These are phyloP conservation scores for Pholiota microspora DNA, from an alignment of 768 basidiomycete species.

Conservation along the genomic window DNA sequence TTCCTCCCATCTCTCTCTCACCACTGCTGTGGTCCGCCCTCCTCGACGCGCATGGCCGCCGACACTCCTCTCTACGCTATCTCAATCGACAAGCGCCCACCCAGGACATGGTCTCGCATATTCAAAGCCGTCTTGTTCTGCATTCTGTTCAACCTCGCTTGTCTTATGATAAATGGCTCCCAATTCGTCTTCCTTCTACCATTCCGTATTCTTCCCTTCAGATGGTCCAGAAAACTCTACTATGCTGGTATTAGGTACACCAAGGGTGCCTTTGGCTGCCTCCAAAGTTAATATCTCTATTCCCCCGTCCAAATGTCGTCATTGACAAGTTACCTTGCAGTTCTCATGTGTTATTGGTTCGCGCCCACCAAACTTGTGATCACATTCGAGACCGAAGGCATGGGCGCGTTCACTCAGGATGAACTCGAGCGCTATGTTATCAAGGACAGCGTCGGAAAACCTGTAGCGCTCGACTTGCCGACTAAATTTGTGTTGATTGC, in stretches of 20 bases:
- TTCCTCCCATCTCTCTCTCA: slow-evolving; percentile 3
- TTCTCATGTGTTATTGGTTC: slow-evolving; percentile 80
- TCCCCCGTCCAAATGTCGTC: not conserved
- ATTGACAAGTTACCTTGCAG: slow-evolving; percentile 31
- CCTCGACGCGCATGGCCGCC: slow-evolving; percentile 21
- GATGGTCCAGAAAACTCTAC: slow-evolving; percentile 54
- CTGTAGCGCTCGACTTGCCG: slow-evolving; percentile 66
- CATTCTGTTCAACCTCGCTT: slow-evolving; percentile 59
- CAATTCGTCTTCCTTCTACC: slow-evolving; percentile 75
- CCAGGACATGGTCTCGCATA: slow-evolving; percentile 50
- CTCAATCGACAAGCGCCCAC: slow-evolving; percentile 53
- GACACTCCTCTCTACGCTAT: slow-evolving; percentile 34
- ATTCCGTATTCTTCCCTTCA: slow-evolving; percentile 61
- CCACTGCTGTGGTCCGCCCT: not conserved
- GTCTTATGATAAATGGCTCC: slow-evolving; percentile 65
- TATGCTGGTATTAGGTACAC: slow-evolving; percentile 73
- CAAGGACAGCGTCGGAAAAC: slow-evolving; percentile 53
- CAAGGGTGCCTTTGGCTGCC: slow-evolving; percentile 77
- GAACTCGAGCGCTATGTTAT: slow-evolving; percentile 58
- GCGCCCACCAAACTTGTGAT: slow-evolving; percentile 72
- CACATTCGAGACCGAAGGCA: slow-evolving; percentile 71
- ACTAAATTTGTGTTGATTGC: slow-evolving; percentile 81
- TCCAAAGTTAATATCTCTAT: slow-evolving; percentile 57
- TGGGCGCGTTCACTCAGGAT: slow-evolving; percentile 57
- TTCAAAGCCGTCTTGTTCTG: slow-evolving; percentile 50